phyloP scores from a whole-genome alignment of 176 grass and related monocot species.

The Aegilops speltoides region DNA sequence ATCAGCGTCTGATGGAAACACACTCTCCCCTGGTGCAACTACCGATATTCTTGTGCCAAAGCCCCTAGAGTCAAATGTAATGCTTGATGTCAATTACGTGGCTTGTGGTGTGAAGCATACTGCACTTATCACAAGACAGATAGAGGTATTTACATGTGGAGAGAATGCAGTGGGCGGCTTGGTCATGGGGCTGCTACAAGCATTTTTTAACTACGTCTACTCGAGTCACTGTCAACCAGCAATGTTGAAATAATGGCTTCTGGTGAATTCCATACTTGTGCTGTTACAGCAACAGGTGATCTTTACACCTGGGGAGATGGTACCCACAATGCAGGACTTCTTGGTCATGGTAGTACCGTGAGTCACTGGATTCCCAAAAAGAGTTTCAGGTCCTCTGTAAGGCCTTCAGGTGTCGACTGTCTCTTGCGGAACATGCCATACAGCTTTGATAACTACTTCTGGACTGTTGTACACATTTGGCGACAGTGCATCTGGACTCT shows the following conservation, averaged over 20 bases:
- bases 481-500: constrained; percentile 39
- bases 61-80: constrained; percentile 94
- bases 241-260: constrained; percentile 76
- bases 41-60: constrained; percentile 80
- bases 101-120: constrained; percentile 85
- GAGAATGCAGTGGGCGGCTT: constrained; percentile 84
- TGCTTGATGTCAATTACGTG: constrained; percentile 84
- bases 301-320: constrained; percentile 99
- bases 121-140: constrained; percentile 78
- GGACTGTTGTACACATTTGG: constrained; percentile 94
- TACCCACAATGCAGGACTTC: constrained; percentile 81
- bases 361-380: constrained; percentile 97
- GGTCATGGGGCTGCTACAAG: constrained; percentile 77
- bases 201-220: constrained; percentile 60
- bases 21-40: constrained; percentile 32
- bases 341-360: constrained; percentile 82
- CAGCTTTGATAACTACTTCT: constrained; percentile 69
- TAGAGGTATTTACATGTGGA: constrained; percentile 96
- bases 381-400: constrained; percentile 87
- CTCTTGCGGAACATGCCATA: constrained; percentile 98
- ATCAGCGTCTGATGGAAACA: constrained; percentile 33
- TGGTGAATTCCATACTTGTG: constrained; percentile 97
- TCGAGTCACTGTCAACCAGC: constrained; percentile 71
- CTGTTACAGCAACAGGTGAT: constrained; percentile 71
- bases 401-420: constrained; percentile 75